Conservation (phyloP, 2,329 filamentous ascomycete genomes). For the Colletotrichum horii region DNA sequence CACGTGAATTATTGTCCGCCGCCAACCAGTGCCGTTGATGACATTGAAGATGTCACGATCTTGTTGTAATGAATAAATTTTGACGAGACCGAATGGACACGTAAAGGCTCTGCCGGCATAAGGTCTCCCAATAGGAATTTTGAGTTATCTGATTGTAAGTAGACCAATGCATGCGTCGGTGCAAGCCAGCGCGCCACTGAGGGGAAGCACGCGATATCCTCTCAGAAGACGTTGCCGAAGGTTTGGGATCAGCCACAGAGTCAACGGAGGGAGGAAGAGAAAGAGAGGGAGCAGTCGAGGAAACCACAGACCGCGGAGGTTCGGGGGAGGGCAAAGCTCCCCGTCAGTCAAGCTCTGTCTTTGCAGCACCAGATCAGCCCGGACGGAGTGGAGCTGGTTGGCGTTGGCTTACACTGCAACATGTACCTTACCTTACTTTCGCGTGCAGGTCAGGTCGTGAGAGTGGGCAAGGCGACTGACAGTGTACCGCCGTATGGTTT, state of each 20-base stretch:
- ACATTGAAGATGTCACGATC: background rate
- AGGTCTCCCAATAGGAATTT: background rate
- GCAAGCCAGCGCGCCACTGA: background rate
- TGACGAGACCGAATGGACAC: background rate
- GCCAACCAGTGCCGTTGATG: background rate
- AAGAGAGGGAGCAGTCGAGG: constrained; percentile 28
- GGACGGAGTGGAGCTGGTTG: constrained; percentile 19
- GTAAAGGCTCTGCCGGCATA: background rate
- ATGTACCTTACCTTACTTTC: constrained; percentile 10
- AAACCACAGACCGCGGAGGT: constrained; percentile 29
- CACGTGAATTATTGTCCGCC: constrained; percentile 23
- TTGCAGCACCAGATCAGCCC: constrained; percentile 17
- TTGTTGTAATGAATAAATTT: background rate
- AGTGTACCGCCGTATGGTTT: constrained; percentile 7
- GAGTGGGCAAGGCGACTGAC: constrained; percentile 21
- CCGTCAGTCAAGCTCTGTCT: constrained; percentile 23
- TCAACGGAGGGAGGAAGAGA: background rate
- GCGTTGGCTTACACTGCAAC: constrained; percentile 6
- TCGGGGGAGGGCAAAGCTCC: constrained; percentile 35
- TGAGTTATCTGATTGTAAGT: background rate
- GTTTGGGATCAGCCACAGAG: background rate
- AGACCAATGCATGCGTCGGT: background rate
- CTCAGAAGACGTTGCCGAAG: background rate
- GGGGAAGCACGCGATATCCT: background rate
- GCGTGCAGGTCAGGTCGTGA: background rate